These are phyloP conservation scores for Aspergillus ruber DNA, from an alignment of 2,329 filamentous ascomycete species.

Conservation along the genomic window DNA sequence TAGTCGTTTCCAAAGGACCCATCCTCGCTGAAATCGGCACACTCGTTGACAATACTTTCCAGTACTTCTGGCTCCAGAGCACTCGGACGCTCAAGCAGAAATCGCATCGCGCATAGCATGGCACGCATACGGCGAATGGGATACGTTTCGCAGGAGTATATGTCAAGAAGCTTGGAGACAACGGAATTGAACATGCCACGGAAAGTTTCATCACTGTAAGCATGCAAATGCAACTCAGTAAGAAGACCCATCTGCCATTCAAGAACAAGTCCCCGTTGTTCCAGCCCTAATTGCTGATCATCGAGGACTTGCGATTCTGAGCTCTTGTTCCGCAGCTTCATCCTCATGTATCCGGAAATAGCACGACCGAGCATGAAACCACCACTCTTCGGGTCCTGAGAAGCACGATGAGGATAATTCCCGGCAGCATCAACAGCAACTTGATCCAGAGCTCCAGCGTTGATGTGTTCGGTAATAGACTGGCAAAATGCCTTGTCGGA, in stretches of 20 bases:
- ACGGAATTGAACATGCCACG: conserved; percentile 21
- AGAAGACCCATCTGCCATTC: conserved; percentile 35
- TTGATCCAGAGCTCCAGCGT: conserved; percentile 28
- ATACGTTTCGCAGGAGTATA: conserved; percentile 24
- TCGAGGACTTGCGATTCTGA: conserved; percentile 27
- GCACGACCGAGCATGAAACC: conserved; percentile 34
- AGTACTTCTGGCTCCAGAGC: conserved; percentile 21
- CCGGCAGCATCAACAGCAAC: conserved; percentile 20
- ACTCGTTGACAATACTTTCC: conserved; percentile 23
- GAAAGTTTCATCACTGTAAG: conserved; percentile 22
- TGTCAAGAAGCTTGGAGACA: conserved; percentile 25
- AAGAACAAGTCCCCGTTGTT: conserved; percentile 24
- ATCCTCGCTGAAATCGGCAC: conserved; percentile 11
- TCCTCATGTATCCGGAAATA: conserved; percentile 29
- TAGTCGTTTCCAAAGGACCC: conserved; percentile 18
- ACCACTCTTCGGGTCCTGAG: conserved; percentile 28
- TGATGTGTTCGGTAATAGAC: conserved; percentile 37
- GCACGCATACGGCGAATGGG: conserved; percentile 35
- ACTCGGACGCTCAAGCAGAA: conserved; percentile 26
- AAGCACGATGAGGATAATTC: conserved; percentile 20
- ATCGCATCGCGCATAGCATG: conserved; percentile 28
- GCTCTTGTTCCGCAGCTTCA: conserved; percentile 26
- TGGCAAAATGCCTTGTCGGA: conserved; percentile 33
- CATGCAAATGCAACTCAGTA: conserved; percentile 22
- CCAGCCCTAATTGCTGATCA: conserved; percentile 18